These are phyloP conservation scores for Emmonsiellopsis sp. DNA, from an alignment of 2,329 filamentous ascomycete genomes.

Conservation along the genomic window DNA sequence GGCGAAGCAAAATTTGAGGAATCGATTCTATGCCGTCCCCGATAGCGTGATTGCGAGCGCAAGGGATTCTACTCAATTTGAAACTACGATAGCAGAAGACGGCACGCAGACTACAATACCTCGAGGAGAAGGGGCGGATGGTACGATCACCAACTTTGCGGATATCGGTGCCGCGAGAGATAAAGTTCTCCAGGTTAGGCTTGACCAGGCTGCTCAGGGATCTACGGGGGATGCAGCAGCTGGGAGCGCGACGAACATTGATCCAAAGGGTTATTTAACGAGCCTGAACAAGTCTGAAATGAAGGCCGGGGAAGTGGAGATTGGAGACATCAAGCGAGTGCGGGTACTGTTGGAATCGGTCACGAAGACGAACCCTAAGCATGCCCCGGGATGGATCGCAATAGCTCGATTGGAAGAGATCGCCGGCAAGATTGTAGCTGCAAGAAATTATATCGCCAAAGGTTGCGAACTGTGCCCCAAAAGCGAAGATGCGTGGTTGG, in stretches of 20 bases:
- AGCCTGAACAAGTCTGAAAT: slow-evolving; percentile 75
- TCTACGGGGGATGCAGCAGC: slow-evolving; percentile 59
- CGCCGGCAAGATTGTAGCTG: slow-evolving; percentile 83
- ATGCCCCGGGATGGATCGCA: slow-evolving; percentile 92
- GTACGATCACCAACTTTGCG: slow-evolving; percentile 95
- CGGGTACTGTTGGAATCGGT: slow-evolving; percentile 90
- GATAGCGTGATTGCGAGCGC: slow-evolving; percentile 90
- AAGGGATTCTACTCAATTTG: slow-evolving; percentile 68
- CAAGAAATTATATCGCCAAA: slow-evolving; percentile 75
- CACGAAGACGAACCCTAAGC: slow-evolving; percentile 91
- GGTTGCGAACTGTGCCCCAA: slow-evolving; percentile 88
- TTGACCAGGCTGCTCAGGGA: slow-evolving; percentile 76
- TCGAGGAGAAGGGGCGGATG: slow-evolving; percentile 51
- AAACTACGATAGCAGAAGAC: slow-evolving; percentile 81
- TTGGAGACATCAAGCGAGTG: slow-evolving; percentile 92
- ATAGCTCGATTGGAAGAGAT: slow-evolving; percentile 86
- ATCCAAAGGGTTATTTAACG: slow-evolving; percentile 92
- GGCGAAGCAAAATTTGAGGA: slow-evolving; percentile 69
- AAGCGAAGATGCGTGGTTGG: slow-evolving; percentile 91
- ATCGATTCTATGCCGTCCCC: slow-evolving; percentile 90
- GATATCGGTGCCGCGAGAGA: slow-evolving; percentile 94
- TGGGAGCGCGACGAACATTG: slow-evolving; percentile 82
- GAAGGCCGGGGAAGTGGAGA: slow-evolving; percentile 69
- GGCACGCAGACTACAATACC: slow-evolving; percentile 44
- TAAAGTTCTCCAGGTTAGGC: slow-evolving; percentile 87